These are phyloP conservation scores for Cutaneotrichosporon sp. DNA, from an alignment of 1,284 basidiomycete species.

Conservation along the genomic window DNA sequence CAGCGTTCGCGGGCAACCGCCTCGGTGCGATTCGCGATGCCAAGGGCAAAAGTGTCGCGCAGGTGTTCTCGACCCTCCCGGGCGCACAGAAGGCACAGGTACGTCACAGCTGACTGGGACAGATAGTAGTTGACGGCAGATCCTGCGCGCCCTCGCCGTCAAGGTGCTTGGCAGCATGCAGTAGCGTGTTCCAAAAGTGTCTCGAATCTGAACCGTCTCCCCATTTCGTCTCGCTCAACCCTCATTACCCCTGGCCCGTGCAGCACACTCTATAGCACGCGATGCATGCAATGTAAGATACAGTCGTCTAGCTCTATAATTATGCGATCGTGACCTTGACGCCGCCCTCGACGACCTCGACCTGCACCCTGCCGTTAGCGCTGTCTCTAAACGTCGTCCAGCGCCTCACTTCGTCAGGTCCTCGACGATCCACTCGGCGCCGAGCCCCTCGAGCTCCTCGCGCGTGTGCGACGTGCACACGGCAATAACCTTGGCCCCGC, in stretches of 20 bases:
- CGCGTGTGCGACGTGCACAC: conserved; percentile 76
- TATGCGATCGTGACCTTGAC: conserved; percentile 27
- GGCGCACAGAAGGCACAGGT: conserved; percentile 85
- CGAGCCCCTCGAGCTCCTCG: conserved; percentile 60
- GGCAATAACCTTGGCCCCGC: conserved; percentile 71
- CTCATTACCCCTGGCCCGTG: neutral
- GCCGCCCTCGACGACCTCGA: conserved; percentile 27
- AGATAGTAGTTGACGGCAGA: conserved; percentile 61
- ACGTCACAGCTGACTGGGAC: conserved; percentile 35
- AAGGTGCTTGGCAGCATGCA: conserved; percentile 73
- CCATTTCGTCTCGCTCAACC: neutral
- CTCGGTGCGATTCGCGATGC: conserved; percentile 86
- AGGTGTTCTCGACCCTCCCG: conserved; percentile 82
- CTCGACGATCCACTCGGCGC: conserved; percentile 53
- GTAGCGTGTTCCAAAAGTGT: too few relatives aligned
- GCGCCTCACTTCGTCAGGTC: conserved; percentile 39
- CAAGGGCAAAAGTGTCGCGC: conserved; percentile 86
- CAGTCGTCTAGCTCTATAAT: neutral
- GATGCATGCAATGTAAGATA: conserved; percentile 1
- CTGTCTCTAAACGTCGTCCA: neutral
- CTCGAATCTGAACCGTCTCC: neutral
- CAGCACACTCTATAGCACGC: neutral
- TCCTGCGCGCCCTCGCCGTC: conserved; percentile 79
- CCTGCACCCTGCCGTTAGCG: conserved; percentile 22
- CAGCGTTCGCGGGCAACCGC: conserved; percentile 78